phyloP scores from a whole-genome alignment of 805 yeast genomes.

The Pichia nanzhaoensis region DNA sequence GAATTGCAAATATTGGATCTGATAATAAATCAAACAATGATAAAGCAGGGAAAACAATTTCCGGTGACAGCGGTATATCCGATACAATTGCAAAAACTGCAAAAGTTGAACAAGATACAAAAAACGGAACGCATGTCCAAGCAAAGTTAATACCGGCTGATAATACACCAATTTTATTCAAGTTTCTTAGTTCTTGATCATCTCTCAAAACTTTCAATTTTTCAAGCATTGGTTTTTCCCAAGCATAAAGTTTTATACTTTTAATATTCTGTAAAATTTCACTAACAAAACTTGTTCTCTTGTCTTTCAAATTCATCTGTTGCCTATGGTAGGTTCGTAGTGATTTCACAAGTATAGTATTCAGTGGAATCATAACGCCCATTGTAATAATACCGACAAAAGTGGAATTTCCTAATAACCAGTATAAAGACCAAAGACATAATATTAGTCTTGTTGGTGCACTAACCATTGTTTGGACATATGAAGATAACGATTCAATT shows the following conservation, averaged over 20 bases:
- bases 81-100: conserved; percentile 43
- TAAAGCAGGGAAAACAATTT: conserved; percentile 62
- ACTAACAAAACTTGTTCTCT: conserved; percentile 49
- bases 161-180: conserved; percentile 41
- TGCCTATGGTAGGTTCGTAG: conserved; percentile 41
- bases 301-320: conserved; percentile 59
- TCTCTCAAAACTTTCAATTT: conserved; percentile 50
- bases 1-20: conserved; percentile 54
- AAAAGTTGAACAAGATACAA: conserved; percentile 58
- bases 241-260: conserved; percentile 59
- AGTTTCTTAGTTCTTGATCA: conserved; percentile 46
- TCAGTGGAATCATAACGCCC: conserved; percentile 52
- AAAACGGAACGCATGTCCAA: conserved; percentile 59
- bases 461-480: conserved; percentile 48
- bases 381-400: conserved; percentile 50
- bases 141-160: conserved; percentile 45
- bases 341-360: conserved; percentile 39
- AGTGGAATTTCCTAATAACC: conserved; percentile 51
- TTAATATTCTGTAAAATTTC: conserved; percentile 57
- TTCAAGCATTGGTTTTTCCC: conserved; percentile 60
- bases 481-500: conserved; percentile 51
- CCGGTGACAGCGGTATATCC: conserved; percentile 51
- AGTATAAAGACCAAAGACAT: conserved; percentile 48
- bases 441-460: conserved; percentile 52
- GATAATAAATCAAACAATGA: conserved; percentile 52